Percentiles rank a stretch among this genome's conserved stretches.
Conservation (phyloP, 169 alveolate species). For the Plasmodium coatneyi region DNA sequence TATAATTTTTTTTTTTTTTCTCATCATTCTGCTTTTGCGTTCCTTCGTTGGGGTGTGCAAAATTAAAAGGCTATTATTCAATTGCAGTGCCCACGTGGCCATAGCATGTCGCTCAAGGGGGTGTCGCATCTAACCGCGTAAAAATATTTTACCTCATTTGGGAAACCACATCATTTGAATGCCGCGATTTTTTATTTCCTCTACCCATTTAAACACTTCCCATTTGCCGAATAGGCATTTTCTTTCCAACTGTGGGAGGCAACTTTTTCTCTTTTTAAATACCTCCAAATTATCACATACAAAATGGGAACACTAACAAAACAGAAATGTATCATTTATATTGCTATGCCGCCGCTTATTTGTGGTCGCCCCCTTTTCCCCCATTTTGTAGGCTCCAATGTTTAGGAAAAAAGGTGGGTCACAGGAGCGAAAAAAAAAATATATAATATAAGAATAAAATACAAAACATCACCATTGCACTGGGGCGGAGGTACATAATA, state of each 20-base stretch:
- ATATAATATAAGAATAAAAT: too few species aligned
- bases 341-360: not conserved
- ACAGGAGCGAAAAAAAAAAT: not conserved
- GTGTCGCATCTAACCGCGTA: not conserved
- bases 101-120: not conserved
- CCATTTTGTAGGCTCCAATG: not conserved
- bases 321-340: not conserved
- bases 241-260: not conserved
- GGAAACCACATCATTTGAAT: not conserved
- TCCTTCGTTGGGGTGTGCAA: not conserved
- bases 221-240: not conserved
- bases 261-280: not conserved
- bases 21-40: not conserved
- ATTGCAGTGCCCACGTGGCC: not conserved
- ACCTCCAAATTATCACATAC: not conserved
- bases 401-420: not conserved
- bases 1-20: slow-evolving; percentile 1
- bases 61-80: not conserved
- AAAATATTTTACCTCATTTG: not conserved
- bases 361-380: not conserved
- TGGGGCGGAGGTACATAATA: not conserved
- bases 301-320: not conserved
- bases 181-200: not conserved
- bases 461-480: not conserved
- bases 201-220: not conserved